phyloP scores from a whole-genome alignment of 805 yeast genomes.

The Blastobotrys terrestris region DNA sequence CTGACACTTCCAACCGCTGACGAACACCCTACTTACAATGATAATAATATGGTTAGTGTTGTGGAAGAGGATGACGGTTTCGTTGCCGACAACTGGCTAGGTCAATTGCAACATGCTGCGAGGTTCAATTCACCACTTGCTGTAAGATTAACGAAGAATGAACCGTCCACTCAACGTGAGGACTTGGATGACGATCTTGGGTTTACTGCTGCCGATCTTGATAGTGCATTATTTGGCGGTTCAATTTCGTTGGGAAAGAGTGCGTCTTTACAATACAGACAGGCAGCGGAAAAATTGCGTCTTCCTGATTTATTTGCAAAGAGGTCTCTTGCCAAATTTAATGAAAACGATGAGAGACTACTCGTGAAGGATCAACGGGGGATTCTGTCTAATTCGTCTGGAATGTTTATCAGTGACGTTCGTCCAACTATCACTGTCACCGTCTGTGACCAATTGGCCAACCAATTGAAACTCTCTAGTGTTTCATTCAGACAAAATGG shows the following conservation, averaged over 20 bases:
- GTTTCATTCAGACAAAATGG: conserved; percentile 3
- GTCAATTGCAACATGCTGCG: conserved; percentile 51
- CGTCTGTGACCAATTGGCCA: not conserved
- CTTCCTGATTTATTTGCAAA: conserved; percentile 10
- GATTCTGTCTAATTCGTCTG: not conserved
- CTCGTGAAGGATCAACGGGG: not conserved
- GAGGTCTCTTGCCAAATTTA: conserved; percentile 13
- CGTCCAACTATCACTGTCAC: not conserved
- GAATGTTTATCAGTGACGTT: not conserved
- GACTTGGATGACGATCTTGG: conserved; percentile 9
- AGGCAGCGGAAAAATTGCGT: conserved; percentile 14
- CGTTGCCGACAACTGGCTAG: conserved; percentile 44
- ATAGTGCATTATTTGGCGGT: conserved; percentile 43
- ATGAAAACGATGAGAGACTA: conserved; percentile 11
- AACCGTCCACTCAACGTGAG: not conserved
- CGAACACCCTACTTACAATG: not conserved
- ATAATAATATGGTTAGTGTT: not conserved
- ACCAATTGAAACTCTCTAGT: not conserved
- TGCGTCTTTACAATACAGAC: conserved; percentile 7
- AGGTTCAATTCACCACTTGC: conserved; percentile 13
- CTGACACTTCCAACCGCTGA: not conserved
- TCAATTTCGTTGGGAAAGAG: conserved; percentile 10
- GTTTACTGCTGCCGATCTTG: conserved; percentile 37
- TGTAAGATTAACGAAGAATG: conserved; percentile 5
- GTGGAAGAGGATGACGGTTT: not conserved